phyloP scores from a whole-genome alignment of 2,329 filamentous ascomycete genomes.

The Peltaster fructicola region DNA sequence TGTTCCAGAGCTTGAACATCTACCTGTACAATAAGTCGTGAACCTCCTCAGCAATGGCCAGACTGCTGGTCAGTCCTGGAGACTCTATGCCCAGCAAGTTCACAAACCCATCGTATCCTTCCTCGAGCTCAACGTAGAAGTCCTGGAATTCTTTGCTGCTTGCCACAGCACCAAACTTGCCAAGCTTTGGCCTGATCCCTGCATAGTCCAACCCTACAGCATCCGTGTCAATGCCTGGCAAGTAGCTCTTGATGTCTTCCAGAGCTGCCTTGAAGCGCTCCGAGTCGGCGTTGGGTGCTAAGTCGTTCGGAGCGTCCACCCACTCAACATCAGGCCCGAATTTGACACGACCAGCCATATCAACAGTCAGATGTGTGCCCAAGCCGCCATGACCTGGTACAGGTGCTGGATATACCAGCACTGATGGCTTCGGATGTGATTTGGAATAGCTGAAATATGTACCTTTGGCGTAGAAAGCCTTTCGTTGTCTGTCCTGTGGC shows the following conservation, averaged over 20 bases:
- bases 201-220: conserved; percentile 69
- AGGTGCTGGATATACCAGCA: conserved; percentile 76
- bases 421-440: conserved; percentile 45
- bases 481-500: conserved; percentile 35
- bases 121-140: conserved; percentile 63
- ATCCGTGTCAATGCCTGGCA: conserved; percentile 52
- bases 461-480: conserved; percentile 74
- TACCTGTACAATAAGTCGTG: conserved; percentile 33
- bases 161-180: conserved; percentile 40
- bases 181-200: conserved; percentile 78
- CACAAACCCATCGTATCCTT: conserved; percentile 65
- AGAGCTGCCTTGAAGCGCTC: conserved; percentile 49
- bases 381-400: conserved; percentile 66
- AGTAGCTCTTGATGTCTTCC: conserved; percentile 56
- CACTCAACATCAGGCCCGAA: conserved; percentile 96
- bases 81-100: conserved; percentile 89
- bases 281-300: conserved; percentile 42
- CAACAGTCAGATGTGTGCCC: conserved; percentile 84
- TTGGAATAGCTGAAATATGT: conserved; percentile 78
- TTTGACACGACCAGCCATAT: conserved; percentile 64
- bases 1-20: too few relatives aligned
- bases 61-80: conserved; percentile 68
- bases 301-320: conserved; percentile 53
- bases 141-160: conserved; percentile 57
- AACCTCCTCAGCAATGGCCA: conserved; percentile 75